Evolutionary conservation across 371 early-diverging fungal genomes (phyloP).

Genomic region (Mucor irregularis): DNA sequence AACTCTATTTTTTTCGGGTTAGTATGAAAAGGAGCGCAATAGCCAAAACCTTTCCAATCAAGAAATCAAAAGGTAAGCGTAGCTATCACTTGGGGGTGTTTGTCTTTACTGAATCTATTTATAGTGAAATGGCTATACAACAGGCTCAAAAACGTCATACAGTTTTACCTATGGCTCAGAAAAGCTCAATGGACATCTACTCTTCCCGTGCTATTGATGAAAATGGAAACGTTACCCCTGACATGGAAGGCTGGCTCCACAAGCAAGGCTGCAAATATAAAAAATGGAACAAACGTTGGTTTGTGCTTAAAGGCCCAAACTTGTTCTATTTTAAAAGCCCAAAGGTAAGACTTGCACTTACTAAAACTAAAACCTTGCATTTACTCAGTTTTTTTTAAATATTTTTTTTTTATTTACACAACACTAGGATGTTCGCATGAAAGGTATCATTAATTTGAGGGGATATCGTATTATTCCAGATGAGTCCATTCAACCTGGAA

Average conservation of each 20-base stretch:
- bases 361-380: no score
- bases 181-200: constrained; percentile 30
- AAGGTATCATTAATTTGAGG: constrained; percentile 53
- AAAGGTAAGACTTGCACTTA: constrained; percentile 49
- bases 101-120: neutral
- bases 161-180: constrained; percentile 14
- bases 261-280: constrained; percentile 68
- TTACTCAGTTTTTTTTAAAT: no score
- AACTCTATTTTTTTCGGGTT: neutral
- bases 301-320: constrained; percentile 63
- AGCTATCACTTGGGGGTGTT: neutral
- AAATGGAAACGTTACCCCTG: constrained; percentile 43
- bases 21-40: neutral
- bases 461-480: constrained; percentile 57
- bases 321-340: constrained; percentile 68
- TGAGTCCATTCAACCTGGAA: constrained; percentile 59
- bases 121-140: neutral
- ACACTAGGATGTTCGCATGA: constrained; percentile 46
- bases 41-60: neutral
- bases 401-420: neutral
- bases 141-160: constrained; percentile 6
- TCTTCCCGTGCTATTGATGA: constrained; percentile 13
- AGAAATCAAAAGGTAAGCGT: neutral
- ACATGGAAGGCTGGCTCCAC: constrained; percentile 67
- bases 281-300: constrained; percentile 72